Conservation (phyloP, 306 rosid genomes). For the Prunus mira region DNA sequence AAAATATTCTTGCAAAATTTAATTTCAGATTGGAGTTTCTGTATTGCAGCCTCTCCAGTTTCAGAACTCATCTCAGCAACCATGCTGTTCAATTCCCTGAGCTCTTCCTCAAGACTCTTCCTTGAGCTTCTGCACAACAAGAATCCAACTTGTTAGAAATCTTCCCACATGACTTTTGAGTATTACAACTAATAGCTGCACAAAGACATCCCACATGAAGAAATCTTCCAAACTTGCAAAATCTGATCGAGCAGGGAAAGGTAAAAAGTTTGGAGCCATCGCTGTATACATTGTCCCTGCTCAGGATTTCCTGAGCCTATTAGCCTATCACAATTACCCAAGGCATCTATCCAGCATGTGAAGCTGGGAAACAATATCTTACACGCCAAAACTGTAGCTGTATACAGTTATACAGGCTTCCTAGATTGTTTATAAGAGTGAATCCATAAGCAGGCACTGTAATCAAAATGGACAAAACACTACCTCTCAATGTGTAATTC, state of each 20-base stretch:
- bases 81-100: constrained; percentile 47
- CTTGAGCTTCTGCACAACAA: constrained; percentile 56
- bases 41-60: constrained; percentile 73
- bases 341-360: background rate
- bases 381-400: background rate
- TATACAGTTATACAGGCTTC: background rate
- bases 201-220: background rate
- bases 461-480: constrained; percentile 8
- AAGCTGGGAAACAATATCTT: background rate
- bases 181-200: background rate
- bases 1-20: constrained; percentile 72
- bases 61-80: constrained; percentile 72
- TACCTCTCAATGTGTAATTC: constrained; percentile 85
- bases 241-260: background rate
- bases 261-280: background rate
- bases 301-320: background rate
- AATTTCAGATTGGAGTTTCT: constrained; percentile 83
- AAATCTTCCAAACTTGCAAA: background rate
- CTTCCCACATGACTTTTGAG: background rate
- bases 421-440: background rate
- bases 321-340: background rate
- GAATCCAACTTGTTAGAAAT: constrained; percentile 22
- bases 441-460: background rate
- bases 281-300: background rate
- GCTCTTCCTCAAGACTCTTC: constrained; percentile 75